Conservation (phyloP, 1,284 basidiomycete genomes). For the Mycosarcoma maydis region DNA sequence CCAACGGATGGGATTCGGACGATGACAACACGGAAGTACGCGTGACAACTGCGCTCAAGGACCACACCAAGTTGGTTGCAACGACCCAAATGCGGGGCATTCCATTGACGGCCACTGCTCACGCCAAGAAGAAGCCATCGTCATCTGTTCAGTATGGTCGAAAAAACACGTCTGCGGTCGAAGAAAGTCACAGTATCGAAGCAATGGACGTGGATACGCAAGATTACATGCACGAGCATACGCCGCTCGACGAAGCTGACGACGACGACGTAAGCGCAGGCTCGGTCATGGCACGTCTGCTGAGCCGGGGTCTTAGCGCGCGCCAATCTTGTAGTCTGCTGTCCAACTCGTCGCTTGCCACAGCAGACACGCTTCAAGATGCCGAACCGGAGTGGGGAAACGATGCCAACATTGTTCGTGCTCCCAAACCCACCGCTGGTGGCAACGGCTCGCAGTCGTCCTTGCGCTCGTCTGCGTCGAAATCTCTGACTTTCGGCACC, state of each 20-base stretch:
- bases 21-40: constrained; percentile 15
- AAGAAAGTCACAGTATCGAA: not conserved
- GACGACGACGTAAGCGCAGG: constrained; percentile 1
- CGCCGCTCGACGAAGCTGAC: not conserved
- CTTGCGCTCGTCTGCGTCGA: not conserved
- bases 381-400: constrained; percentile 49
- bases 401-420: constrained; percentile 38
- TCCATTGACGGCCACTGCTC: not conserved
- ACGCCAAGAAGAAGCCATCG: constrained; percentile 1
- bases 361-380: constrained; percentile 30
- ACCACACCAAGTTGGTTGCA: constrained; percentile 7
- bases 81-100: not conserved
- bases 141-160: constrained; percentile 20
- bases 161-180: not conserved
- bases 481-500: no score
- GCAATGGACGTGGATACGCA: constrained; percentile 12
- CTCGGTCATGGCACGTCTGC: constrained; percentile 26
- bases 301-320: not conserved
- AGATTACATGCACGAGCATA: not conserved
- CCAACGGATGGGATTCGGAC: constrained; percentile 25
- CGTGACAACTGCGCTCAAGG: constrained; percentile 16
- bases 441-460: constrained; percentile 2
- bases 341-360: not conserved
- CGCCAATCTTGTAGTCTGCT: not conserved
- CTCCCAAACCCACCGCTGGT: constrained; percentile 23